Percentiles rank a stretch among this genome's conserved stretches.
These are phyloP conservation scores for Trichoderma erinaceum DNA, from an alignment of 495 filamentous ascomycete genomes.

Conservation along the genomic window DNA sequence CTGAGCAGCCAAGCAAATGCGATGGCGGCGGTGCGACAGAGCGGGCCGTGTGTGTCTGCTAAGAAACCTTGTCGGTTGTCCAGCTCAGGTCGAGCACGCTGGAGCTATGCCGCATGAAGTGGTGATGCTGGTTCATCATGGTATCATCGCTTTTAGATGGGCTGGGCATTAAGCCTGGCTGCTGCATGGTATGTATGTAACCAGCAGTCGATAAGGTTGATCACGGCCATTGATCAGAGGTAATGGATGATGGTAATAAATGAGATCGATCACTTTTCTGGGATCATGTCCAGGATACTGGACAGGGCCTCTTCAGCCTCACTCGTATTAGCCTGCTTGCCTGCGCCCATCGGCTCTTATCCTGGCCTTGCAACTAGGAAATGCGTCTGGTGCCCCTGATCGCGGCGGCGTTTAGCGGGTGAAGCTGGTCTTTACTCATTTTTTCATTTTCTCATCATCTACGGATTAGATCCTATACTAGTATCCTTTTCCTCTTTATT, in stretches of 20 bases:
- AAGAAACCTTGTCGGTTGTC: not conserved
- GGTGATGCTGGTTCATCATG: not conserved
- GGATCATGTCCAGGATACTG: not conserved
- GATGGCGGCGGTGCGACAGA: not conserved
- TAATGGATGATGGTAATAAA: not conserved
- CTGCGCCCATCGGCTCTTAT: not conserved
- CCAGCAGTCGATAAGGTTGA: constrained; percentile 1
- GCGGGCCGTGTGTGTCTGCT: not conserved
- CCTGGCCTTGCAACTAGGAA: not conserved
- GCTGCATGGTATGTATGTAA: not conserved
- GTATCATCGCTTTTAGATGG: too few relatives aligned
- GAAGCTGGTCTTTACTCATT: too few relatives aligned
- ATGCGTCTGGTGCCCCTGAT: not conserved
- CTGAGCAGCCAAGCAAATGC: not conserved
- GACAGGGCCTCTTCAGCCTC: constrained; percentile 10
- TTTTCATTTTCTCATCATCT: too few relatives aligned
- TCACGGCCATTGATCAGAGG: not conserved
- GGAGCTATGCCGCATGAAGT: not conserved
- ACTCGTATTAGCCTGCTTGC: not conserved
- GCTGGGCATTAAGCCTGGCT: not conserved
- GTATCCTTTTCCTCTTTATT: too few relatives aligned
- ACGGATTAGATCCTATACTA: too few relatives aligned
- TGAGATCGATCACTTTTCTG: not conserved
- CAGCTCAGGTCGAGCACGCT: not conserved
- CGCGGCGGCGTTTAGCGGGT: too few relatives aligned